Evolutionary conservation across 805 yeast genomes (phyloP).

Genomic region (Nematodospora valgi): DNA sequence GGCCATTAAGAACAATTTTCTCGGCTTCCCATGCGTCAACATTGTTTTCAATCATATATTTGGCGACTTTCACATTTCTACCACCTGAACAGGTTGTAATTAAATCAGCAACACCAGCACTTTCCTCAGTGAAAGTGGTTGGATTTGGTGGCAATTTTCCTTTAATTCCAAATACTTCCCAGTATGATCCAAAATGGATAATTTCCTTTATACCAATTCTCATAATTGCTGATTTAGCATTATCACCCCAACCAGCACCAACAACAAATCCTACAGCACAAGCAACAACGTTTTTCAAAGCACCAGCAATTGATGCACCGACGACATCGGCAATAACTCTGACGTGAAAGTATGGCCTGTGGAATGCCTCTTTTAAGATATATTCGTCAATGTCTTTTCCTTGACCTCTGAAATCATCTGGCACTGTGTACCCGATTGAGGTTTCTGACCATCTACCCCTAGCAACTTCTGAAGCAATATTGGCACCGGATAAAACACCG

Average conservation of each 20-base stretch:
- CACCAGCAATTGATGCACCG: constrained; percentile 96
- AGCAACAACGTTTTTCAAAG: constrained; percentile 94
- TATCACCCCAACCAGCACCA: constrained; percentile 98
- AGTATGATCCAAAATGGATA: constrained; percentile 66
- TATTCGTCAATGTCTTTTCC: constrained; percentile 71
- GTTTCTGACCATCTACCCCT: constrained; percentile 96
- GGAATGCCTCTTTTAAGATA: constrained; percentile 80
- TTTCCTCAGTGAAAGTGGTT: constrained; percentile 85
- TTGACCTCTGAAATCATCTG: constrained; percentile 62
- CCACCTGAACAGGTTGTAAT: constrained; percentile 98
- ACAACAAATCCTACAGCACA: constrained; percentile 96
- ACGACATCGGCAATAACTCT: constrained; percentile 89
- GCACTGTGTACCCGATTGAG: constrained; percentile 84
- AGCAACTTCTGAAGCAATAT: constrained; percentile 96
- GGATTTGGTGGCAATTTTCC: constrained; percentile 58
- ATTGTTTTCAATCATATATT: constrained; percentile 76
- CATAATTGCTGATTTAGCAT: constrained; percentile 97
- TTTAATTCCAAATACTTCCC: constrained; percentile 55
- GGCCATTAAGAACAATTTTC: constrained; percentile 85
- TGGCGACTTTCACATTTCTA: constrained; percentile 90
- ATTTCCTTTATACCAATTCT: constrained; percentile 92
- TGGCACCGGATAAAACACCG: constrained; percentile 97
- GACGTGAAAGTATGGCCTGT: constrained; percentile 97
- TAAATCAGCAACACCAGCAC: constrained; percentile 97
- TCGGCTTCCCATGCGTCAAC: constrained; percentile 80